A percentile compares a stretch with the other conserved stretches of the same genome.
Conservation (phyloP, 257 asterid species). For the Solanum sejunctum region DNA sequence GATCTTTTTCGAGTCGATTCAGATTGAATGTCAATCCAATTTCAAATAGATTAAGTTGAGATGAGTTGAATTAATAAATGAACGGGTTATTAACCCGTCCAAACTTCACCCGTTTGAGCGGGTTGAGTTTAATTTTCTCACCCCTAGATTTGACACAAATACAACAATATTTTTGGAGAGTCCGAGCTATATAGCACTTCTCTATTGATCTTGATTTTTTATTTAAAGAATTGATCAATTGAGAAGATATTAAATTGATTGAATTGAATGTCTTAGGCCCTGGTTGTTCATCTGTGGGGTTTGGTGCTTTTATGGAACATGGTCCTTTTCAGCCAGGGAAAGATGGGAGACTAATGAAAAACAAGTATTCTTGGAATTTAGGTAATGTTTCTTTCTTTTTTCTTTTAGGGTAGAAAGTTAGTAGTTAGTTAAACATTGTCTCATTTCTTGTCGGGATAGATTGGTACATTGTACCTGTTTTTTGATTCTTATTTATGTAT, state of each 20-base stretch:
- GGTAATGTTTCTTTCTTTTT: background rate
- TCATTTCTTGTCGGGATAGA: background rate
- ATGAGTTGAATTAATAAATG: too few relatives aligned
- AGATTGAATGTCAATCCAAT: too few relatives aligned
- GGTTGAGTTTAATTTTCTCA: too few relatives aligned
- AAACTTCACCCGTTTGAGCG: too few relatives aligned
- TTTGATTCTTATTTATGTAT: too few relatives aligned
- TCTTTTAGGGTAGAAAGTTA: background rate
- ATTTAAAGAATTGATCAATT: background rate
- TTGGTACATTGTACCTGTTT: background rate
- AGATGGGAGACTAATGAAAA: constrained; percentile 2
- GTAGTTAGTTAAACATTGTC: background rate
- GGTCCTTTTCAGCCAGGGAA: constrained; percentile 19
- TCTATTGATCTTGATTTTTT: background rate
- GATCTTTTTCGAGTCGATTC: too few relatives aligned
- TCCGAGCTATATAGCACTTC: background rate
- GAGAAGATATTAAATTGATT: background rate
- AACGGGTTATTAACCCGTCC: too few relatives aligned
- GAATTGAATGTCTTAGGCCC: constrained; percentile 3
- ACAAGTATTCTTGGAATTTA: constrained; percentile 17
- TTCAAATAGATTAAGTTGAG: too few relatives aligned
- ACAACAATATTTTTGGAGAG: background rate
- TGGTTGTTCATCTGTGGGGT: constrained; percentile 22
- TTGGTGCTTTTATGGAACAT: constrained; percentile 16
- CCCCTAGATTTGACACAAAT: background rate